A percentile compares a stretch with the other conserved stretches of the same genome.
These are phyloP conservation scores for Tripterygium wilfordii DNA, from an alignment of 177 flowering plant species.

Conservation along the genomic window DNA sequence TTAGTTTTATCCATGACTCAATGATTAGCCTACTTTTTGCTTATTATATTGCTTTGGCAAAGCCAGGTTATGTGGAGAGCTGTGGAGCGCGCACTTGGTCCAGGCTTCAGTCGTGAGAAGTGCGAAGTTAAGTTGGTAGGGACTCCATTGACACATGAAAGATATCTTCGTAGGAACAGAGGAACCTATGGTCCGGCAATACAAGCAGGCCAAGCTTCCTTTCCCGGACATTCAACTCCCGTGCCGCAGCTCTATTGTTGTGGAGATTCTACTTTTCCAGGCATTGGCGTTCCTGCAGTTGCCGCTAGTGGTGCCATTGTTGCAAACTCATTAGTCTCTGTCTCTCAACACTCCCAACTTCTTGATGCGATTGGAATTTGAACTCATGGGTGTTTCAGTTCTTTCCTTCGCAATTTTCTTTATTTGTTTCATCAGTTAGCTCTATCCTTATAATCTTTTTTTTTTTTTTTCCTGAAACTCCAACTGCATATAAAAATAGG, in stretches of 20 bases:
- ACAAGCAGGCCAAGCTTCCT: slow-evolving; percentile 65
- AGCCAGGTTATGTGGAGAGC: slow-evolving; percentile 93
- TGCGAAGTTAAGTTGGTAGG: slow-evolving; percentile 92
- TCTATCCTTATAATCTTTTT: no score
- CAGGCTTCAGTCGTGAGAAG: slow-evolving; percentile 67
- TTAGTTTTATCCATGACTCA: no score
- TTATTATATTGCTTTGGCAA: no score
- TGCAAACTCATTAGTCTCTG: slow-evolving; percentile 87
- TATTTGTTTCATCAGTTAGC: no score
- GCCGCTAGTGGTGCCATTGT: slow-evolving; percentile 99
- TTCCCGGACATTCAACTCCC: slow-evolving; percentile 89
- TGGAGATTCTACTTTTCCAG: slow-evolving; percentile 96
- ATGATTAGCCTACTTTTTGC: no score
- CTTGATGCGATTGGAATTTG: slow-evolving; percentile 77
- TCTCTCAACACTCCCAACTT: slow-evolving; percentile 72
- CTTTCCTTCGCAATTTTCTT: no score
- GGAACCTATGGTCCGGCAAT: slow-evolving; percentile 97
- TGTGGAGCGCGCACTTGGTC: slow-evolving; percentile 82
- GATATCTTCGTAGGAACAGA: slow-evolving; percentile 80
- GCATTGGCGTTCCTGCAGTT: slow-evolving; percentile 97
- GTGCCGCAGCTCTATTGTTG: slow-evolving; percentile 76
- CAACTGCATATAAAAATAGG: no score
- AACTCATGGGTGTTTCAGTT: no score
- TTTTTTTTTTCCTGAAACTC: no score
- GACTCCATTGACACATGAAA: slow-evolving; percentile 80